Base-by-base conservation (phyloP, 73 alveolate species). In the Diophrys sp. region DNA sequence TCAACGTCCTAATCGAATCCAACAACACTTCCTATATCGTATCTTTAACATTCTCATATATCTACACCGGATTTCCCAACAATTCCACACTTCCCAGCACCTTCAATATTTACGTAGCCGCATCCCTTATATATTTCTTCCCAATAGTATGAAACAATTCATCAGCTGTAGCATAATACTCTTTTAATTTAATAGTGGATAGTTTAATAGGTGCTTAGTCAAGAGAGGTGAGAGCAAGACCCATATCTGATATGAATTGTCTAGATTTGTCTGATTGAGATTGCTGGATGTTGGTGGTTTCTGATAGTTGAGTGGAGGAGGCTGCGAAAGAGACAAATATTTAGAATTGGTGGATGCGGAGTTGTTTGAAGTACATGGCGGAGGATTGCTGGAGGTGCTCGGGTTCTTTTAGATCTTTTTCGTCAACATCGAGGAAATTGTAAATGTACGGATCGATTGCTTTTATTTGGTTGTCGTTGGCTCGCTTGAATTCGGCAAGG, bases 351-450 rank as follows among this genome's bases (percentile, higher is more conserved):
- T 23, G 5, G 34, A 68, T 68, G 2, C 29, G 5, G 8, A 68
- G 75, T 68, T 68, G 2, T 68, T 28, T 68, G 75, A 68, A 68
- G 29, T 68, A 68, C 75, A 25, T 23, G 1, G 75, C 75, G 29
- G 62, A 18, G 18, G n/a, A 26, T 28, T 25, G 55, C 33, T 11
- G 72, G 72, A 2, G 72, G n/a, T n/a, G n/a, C n/a, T n/a, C n/a
- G n/a, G n/a, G n/a, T n/a, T n/a, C n/a, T n/a, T n/a, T n/a, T n/a
- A n/a, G n/a, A n/a, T n/a, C n/a, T n/a, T n/a, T n/a, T n/a, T n/a
- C n/a, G n/a, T n/a, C n/a, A n/a, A n/a, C n/a, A n/a, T n/a, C n/a
- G n/a, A n/a, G n/a, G n/a, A n/a, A n/a, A n/a, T 29, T 28, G 25
- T 68, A 26, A 2, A 55, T 26, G 75, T 68, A 68, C 18, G 2